Base-by-base conservation (phyloP, 129 eudicot genomes). In the sunflower (Helianthus annuus) region DNA sequence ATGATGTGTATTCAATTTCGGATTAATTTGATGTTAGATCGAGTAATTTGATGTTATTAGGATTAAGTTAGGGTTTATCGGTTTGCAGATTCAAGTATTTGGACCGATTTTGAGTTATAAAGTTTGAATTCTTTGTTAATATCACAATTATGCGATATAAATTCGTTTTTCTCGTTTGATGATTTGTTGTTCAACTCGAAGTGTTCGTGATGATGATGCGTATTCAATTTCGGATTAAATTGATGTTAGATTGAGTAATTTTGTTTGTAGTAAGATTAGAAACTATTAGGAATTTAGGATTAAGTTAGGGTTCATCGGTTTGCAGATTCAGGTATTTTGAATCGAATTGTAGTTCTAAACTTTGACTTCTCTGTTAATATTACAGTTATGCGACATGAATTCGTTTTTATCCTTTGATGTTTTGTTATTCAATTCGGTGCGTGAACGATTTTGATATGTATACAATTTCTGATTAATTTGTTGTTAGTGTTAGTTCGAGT, bases 71-170 rank as follows among this genome's bases (percentile, higher is more conserved):
- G 22, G 22, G 22, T 19, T 19, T 19, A 19, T 19, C 22, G 22
- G 22, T 19, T 19, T 19, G 22, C 22, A 19, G 22, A 19, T 19
- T 19, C 22, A 19, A 19, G 22, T 19, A 19, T 19, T 19, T 19
- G 22, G 8, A 40, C 8, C 8, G 45, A 40, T 40, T 40, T 40
- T 40, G 7, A 40, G 45, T 40, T 40, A 1, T 40, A 40, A 40
- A 40, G 45, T 40, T 40, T 40, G 45, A 66, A 66, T 76, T 45
- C 10, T 69, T 15, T 17, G 40, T 60, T 80, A 27, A 32, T 55
- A 70, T 76, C 70, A 60, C 49, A 65, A 73, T 40, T 70, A 49
- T 66, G 55, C 34, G 40, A 52, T 46, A 17, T 52, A 71, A 76
- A 17, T 66, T 55, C 4, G 29, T n/a, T 70, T 36, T 55, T 52